Evolutionary conservation across 148 eudicot genomes (phyloP), one percentile per base, ranked within the genome.

Genomic region (Vaccinium darrowii): DNA sequence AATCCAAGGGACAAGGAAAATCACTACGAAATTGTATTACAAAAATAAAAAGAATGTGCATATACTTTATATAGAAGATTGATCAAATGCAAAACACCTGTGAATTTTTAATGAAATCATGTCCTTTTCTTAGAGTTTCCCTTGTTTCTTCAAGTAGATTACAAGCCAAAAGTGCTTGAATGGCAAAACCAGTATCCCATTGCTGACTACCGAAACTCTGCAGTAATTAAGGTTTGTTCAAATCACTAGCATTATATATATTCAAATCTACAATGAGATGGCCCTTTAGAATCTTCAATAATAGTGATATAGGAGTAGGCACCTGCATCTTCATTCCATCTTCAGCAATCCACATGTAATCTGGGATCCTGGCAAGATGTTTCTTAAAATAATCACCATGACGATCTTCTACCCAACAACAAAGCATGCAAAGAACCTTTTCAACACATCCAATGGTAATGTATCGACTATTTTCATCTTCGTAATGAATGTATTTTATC

Each of bases 311-410:
- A 5, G 63, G 63, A 47, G 30, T 11, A 27, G 16, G 13, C 27
- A 88, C 90, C 91, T 88, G 90, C 91, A 90, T 88, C 54, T 86
- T 90, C 86, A 90, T 90, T 78, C 90, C 91, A 83, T 90, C 91
- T 88, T 90, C 91, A 1, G 88, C 91, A 5, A 90, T 76, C 91
- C 91, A 89, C 3, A 89, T 30, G 57, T 87, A 89, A 81, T 89
- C 89, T 2, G 91, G 89, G 54, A 90, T 79, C 30, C 91, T 79
- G 10, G 90, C 88, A 76, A 90, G 88, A 84, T 88, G 91, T 49
- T 86, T 72, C 88, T 90, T 90, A 47, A 88, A 87, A 75, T 87
- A 80, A 58, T 89, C 88, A 8, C 91, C 82, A 53, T 87, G 84
- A 0, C 89, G 91, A 71, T 89, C 88, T 81, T 87, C 86, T 1